Base-by-base conservation (phyloP, 176 grass and related monocot species). In the Zea mays region DNA sequence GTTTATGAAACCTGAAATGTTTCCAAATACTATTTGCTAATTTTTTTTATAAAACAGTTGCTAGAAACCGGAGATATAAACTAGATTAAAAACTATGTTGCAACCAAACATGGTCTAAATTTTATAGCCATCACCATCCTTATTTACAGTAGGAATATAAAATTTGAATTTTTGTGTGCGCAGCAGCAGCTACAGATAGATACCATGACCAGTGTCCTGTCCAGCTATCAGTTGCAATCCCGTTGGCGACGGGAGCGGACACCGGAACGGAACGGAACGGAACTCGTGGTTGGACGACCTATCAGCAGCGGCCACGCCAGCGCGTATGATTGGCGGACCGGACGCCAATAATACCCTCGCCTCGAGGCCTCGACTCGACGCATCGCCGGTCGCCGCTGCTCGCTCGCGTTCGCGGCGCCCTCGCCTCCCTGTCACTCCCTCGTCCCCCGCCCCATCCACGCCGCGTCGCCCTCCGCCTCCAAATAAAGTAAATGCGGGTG, bases 401-500 rank as follows among this genome's bases (percentile, higher is more conserved):
- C 19, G 65, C 66, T 65, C 61, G 61, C 75, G 61, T 60, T 39
- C 75, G 75, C 62, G 61, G 35, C 70, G 49, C 35, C 16, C 58
- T 48, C 42, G 27, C 43, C 44, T 36, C 54, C 75, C 81, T 59
- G 75, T 79, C 84, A 36, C 67, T 7, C 76, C 12, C 73, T 34
- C 61, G 16, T 15, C 36, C 70, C 74, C 34, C 83, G 83, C 72
- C 56, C 74, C 68, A 75, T 78, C 73, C 82, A 27, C 27, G 62
- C 83, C 75, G 27, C 27, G 27, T 27, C 27, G 27, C 27, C 27
- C 27, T 27, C 27, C 27, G 27, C 27, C 27, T 82, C 73, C 83
- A 86, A 86, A 86, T 90, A 86, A 90, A 86, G 79, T 78, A 83
- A 65, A 62, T 75, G 55, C 61, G 81, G 27, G 43, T 5, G 67